Evolutionary conservation across 768 basidiomycete genomes (phyloP).

Genomic region (Pholiota conissans): DNA sequence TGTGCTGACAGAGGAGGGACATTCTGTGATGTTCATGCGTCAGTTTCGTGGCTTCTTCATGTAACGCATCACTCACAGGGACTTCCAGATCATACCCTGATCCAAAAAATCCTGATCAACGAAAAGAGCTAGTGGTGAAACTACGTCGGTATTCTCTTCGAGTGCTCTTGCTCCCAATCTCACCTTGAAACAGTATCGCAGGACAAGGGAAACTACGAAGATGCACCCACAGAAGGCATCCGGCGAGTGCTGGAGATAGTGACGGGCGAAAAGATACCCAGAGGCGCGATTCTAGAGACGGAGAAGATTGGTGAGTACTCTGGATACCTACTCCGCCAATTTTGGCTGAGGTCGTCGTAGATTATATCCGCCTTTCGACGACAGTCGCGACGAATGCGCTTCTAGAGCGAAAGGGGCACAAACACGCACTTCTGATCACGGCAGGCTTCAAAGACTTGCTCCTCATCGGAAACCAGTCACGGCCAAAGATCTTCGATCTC

Average conservation of each 20-base stretch:
- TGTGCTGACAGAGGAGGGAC: constrained; percentile 91
- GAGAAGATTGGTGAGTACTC: constrained; percentile 72
- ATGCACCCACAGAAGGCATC: constrained; percentile 95
- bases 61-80: neutral
- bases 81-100: constrained; percentile 68
- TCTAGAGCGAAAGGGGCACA: constrained; percentile 91
- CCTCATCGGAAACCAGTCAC: constrained; percentile 91
- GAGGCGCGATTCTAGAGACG: constrained; percentile 68
- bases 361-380: constrained; percentile 89
- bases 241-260: constrained; percentile 80
- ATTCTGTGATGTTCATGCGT: constrained; percentile 90
- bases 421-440: constrained; percentile 89
- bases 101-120: constrained; percentile 54
- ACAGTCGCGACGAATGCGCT: constrained; percentile 97
- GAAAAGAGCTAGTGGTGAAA: constrained; percentile 88
- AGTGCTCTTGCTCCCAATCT: neutral
- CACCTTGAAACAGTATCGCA: constrained; percentile 64
- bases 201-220: constrained; percentile 83
- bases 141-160: constrained; percentile 53
- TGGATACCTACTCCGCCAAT: neutral
- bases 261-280: constrained; percentile 64
- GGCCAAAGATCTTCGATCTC: constrained; percentile 93
- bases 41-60: constrained; percentile 23
- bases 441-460: constrained; percentile 90
- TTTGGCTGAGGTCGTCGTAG: constrained; percentile 33